A percentile compares a stretch with the other conserved stretches of the same genome.
Evolutionary conservation across 345 rosid species (phyloP).

Genomic region (Abelmoschus esculentus): DNA sequence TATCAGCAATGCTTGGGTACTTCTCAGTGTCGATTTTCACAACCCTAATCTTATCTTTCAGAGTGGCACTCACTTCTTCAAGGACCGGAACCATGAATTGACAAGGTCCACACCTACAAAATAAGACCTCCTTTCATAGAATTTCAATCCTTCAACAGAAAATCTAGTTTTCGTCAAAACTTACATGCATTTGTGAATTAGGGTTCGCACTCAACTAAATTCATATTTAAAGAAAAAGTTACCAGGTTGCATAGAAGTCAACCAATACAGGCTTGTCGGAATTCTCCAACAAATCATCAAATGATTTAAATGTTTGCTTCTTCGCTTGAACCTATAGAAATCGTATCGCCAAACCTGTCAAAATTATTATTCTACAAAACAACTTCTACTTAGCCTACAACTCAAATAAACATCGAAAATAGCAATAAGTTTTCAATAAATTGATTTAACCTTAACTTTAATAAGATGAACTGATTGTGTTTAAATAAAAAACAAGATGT

Average conservation of each 20-base stretch:
- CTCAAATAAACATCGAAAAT: not conserved
- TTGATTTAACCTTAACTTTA: not conserved
- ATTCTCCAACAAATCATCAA: conserved; percentile 63
- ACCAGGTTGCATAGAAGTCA: conserved; percentile 93
- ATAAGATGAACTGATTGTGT: not conserved
- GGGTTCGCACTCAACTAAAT: not conserved
- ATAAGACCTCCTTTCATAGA: not conserved
- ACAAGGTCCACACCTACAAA: conserved; percentile 93
- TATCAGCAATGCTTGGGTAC: conserved; percentile 70
- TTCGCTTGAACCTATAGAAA: conserved; percentile 48
- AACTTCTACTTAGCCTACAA: not conserved
- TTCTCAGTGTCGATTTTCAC: conserved; percentile 92
- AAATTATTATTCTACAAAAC: not conserved
- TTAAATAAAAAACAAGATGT: not conserved
- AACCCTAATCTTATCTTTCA: conserved; percentile 61
- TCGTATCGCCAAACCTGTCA: not conserved
- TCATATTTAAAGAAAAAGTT: not conserved
- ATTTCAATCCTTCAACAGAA: not conserved
- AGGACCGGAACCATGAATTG: conserved; percentile 86
- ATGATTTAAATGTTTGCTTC: conserved; percentile 63
- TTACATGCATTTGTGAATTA: not conserved
- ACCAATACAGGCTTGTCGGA: conserved; percentile 73
- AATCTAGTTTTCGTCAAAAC: not conserved
- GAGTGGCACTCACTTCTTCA: conserved; percentile 51
- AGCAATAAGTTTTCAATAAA: not conserved